Base-by-base conservation (phyloP, 2,329 filamentous ascomycete species). In the Hymenoscyphus fructigenus region DNA sequence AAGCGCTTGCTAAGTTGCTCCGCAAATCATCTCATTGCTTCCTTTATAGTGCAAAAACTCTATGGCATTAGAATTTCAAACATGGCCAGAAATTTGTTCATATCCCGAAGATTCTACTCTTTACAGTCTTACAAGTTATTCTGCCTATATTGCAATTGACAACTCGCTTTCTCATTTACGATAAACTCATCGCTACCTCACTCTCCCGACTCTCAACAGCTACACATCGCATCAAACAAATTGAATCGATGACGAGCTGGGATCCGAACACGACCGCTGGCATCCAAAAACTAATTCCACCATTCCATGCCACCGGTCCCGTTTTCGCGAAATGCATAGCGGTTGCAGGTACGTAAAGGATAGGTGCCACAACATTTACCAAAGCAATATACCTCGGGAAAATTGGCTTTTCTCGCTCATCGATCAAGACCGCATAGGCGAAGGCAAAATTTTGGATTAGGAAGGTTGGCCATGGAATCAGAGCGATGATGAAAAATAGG, bases 291-390 rank as follows among this genome's bases (percentile, higher is more conserved):
- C 53, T 57, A 17, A 67, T n/a, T 14, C 32, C 62, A 10, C 65
- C 65, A 62, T 67, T 65, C 62, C 62, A 67, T 15, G 65, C 62
- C 12, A 67, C 15, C 3, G 63, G 55, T 41, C 65, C 65, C n/a
- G 14, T 56, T 12, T 65, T 57, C 4, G 50, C 47, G 28, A 36
- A 61, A 56, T 67, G 65, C 28, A 65, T 56, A 12, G n/a, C 62
- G 12, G 55, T 60, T 3, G 29, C 55, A 4, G 59, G 56, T 28
- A 26, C 32, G 14, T 60, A 65, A 56, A 62, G 41, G 4, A 65
- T 20, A 20, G 62, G 62, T 23, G 44, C n/a, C 5, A 57, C 32
- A 14, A 65, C 9, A 38, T 65, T 67, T 23, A 65, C 15, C 26
- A 29, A 57, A 28, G 53, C 55, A 28, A 66, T 28, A 26, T 32